Evolutionary conservation across 352 stramenopile genomes (phyloP).

Genomic region (Pythium aristosporum): DNA sequence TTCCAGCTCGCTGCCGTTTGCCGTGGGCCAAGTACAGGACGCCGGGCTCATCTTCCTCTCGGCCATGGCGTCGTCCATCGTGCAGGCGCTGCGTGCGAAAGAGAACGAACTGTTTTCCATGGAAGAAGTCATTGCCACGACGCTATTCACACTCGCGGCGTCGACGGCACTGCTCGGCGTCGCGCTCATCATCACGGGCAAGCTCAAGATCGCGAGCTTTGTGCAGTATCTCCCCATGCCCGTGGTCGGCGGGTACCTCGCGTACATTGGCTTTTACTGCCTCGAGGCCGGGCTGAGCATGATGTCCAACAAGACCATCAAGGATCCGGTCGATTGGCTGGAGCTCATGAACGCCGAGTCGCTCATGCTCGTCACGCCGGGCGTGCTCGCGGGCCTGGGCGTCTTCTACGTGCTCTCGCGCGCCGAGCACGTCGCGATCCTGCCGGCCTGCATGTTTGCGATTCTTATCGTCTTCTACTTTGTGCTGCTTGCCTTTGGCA

Average conservation of each 20-base stretch:
- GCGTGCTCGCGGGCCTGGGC: conserved; percentile 73
- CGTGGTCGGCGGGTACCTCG: conserved; percentile 97
- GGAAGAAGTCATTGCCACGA: conserved; percentile 90
- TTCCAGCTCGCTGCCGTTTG: conserved; percentile 94
- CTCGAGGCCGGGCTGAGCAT: conserved; percentile 80
- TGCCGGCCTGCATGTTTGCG: conserved; percentile 89
- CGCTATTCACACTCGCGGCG: conserved; percentile 91
- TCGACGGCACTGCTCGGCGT: conserved; percentile 92
- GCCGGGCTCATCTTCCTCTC: conserved; percentile 99
- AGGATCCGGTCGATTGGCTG: conserved; percentile 83
- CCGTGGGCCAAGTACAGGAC: conserved; percentile 98
- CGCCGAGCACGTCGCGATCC: conserved; percentile 76
- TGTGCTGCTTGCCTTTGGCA: conserved; percentile 71
- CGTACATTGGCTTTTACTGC: conserved; percentile 95
- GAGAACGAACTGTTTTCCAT: conserved; percentile 64
- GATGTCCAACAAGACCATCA: conserved; percentile 91
- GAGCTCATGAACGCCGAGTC: conserved; percentile 72
- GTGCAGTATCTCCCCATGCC: conserved; percentile 97
- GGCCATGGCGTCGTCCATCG: conserved; percentile 92
- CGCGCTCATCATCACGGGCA: conserved; percentile 94
- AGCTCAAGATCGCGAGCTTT: conserved; percentile 93
- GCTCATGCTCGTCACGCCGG: conserved; percentile 85
- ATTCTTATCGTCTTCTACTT: conserved; percentile 83
- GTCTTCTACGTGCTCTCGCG: conserved; percentile 87
- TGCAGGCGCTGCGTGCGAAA: conserved; percentile 66